phyloP scores from a whole-genome alignment of 1,139 yeast genomes.

The Debaryomycetaceae sp. region DNA sequence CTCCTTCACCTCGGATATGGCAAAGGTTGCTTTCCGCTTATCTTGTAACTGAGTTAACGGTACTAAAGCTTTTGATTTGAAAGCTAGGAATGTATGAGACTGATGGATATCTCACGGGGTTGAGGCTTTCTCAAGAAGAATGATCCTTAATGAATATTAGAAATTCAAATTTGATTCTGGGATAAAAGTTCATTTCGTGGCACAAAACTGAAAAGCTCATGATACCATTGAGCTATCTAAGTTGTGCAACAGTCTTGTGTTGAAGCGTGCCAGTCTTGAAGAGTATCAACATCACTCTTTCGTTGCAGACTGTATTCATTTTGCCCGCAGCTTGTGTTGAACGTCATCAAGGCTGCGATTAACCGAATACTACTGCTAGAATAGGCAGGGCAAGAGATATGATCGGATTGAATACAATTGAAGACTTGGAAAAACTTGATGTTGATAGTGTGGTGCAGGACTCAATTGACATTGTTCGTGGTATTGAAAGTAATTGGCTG shows the following conservation, averaged over 20 bases:
- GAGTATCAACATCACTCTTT: no score
- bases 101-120: background rate
- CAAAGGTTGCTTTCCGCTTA: background rate
- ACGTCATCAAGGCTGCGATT: no score
- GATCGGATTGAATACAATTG: constrained; percentile 7
- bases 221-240: no score
- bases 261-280: no score
- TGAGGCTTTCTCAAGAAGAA: background rate
- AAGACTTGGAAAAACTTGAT: constrained; percentile 3
- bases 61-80: background rate
- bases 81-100: background rate
- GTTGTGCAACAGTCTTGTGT: no score
- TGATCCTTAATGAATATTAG: background rate
- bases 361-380: no score
- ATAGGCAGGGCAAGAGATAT: background rate
- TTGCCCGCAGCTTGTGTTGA: no score
- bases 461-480: constrained; percentile 6
- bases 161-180: no score
- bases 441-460: constrained; percentile 3
- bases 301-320: no score
- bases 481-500: constrained; percentile 13
- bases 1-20: background rate
- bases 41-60: background rate
- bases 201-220: no score
- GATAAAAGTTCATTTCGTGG: no score